Evolutionary conservation across 345 rosid species (phyloP), one percentile per base, ranked within the genome.

Genomic region (Syzygium aqueum): DNA sequence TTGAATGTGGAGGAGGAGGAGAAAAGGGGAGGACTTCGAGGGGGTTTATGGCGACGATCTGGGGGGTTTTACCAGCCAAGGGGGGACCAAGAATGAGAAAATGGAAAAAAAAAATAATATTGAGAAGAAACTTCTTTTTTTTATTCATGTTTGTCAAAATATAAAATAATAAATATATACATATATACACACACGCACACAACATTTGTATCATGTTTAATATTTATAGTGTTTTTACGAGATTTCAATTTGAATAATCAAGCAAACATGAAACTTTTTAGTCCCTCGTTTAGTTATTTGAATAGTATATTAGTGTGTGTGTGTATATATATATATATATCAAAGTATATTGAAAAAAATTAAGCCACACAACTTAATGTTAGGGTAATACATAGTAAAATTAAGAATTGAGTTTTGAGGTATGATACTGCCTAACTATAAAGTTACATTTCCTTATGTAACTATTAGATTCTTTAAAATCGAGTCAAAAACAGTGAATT

Each of bases 381-480:
- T 3, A 0, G 0, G 5, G n/a, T 23, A 2, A 25, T 10, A 0
- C 11, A 25, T 5, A 6, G 1, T 0, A 61, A 0, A 7, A n/a
- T 0, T 1, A 61, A n/a, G 33, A 61, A 61, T n/a, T 3, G 33
- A 61, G 67, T 4, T 61, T 6, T 13, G 3, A 6, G 67, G 67
- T n/a, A 61, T n/a, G n/a, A n/a, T 0, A 14, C 17, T 0, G 4
- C 17, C 0, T 23, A 23, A 2, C 1, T 56, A 56, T 3, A 57
- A 5, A 59, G 7, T 61, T 61, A 3, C 33, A 61, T 3, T 61
- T n/a, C 8, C 30, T 12, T 6, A 27, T 12, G 14, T 27, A 33
- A 0, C 73, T 61, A 61, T n/a, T 57, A 13, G 0, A 61, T 27
- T 61, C 33, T n/a, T n/a, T n/a, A n/a, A n/a, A n/a, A n/a, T n/a